A percentile compares a stretch with the other conserved stretches of the same genome.
phyloP scores from a whole-genome alignment of 225 moss, liverwort and hornwort species.

The Climacium dendroides region DNA sequence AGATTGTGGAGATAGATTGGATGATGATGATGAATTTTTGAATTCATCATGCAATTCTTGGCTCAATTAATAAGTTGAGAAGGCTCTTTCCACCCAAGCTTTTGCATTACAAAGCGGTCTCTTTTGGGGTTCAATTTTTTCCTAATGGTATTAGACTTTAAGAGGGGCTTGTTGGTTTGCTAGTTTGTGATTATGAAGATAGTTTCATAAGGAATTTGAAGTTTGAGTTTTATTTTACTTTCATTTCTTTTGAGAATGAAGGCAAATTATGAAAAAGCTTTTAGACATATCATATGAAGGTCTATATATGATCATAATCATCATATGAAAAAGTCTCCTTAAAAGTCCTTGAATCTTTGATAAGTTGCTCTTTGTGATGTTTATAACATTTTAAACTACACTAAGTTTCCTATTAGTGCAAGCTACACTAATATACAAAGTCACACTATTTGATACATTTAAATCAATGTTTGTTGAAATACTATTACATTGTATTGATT shows the following conservation, averaged over 20 bases:
- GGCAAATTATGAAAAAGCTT: not conserved
- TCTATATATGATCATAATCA: too few relatives aligned
- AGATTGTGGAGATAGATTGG: too few relatives aligned
- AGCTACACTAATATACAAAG: not conserved
- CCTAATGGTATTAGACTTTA: too few relatives aligned
- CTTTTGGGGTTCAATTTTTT: too few relatives aligned
- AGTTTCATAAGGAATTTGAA: not conserved
- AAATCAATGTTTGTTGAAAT: not conserved
- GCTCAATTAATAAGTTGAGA: too few relatives aligned
- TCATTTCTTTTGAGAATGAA: not conserved
- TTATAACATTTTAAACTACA: not conserved
- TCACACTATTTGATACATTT: not conserved
- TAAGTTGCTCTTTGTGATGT: not conserved
- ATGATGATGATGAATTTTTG: too few relatives aligned
- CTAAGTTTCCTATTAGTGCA: not conserved
- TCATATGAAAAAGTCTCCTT: not conserved
- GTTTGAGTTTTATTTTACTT: not conserved
- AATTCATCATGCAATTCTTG: too few relatives aligned
- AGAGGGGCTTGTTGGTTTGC: not conserved
- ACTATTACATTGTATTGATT: not conserved
- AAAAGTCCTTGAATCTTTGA: not conserved
- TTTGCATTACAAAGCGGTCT: too few relatives aligned
- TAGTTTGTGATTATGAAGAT: not conserved
- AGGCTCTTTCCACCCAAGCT: too few relatives aligned
- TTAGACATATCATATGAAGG: not conserved